Evolutionary conservation across 2,329 filamentous ascomycete genomes (phyloP), one percentile per base, ranked within the genome.

Genomic region (Periconia sp.): DNA sequence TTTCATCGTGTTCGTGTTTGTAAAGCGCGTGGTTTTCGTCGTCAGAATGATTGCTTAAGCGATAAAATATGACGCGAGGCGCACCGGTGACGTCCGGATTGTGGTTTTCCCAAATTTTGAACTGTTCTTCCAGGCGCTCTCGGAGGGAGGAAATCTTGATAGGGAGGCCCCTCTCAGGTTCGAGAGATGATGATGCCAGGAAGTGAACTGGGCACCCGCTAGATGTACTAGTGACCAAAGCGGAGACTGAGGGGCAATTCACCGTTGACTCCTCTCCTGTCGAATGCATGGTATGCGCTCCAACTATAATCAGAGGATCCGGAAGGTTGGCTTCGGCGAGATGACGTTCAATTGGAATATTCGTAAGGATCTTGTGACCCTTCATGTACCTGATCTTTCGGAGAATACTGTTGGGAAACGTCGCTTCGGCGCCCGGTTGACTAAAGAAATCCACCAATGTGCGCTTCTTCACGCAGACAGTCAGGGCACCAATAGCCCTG

Each of bases 331-430:
- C 17, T 7, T 6, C 10, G 2, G 7, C 20, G 9, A 23, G 9
- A 20, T 23, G 10, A 5, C 10, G 7, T 44, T 44, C 8, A 15
- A 44, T 27, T 8, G 42, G 42, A 23, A 23, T 13, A 6, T 15
- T 9, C 2, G 8, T 44, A 10, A 19, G n/a, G 42, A 23, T 44
- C 15, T 15, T 23, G 5, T 44, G 18, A 6, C 50, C 50, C 2
- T 20, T 15, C 45, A 53, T 53, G 50, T 49, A 48, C 41, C 18
- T 43, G n/a, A 53, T 48, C 33, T 53, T 53, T 13, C 41, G 50
- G 6, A 47, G 27, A 14, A 53, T 14, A 17, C 37, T 45, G 6
- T 7, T 2, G 18, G 50, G 41, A 45, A 53, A 40, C 3, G 17
- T 14, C 7, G 17, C 41, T 2, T 31, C 2, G 18, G 11, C 23